These are phyloP conservation scores for Pholiota molesta DNA, from an alignment of 768 basidiomycete genomes.

Conservation along the genomic window DNA sequence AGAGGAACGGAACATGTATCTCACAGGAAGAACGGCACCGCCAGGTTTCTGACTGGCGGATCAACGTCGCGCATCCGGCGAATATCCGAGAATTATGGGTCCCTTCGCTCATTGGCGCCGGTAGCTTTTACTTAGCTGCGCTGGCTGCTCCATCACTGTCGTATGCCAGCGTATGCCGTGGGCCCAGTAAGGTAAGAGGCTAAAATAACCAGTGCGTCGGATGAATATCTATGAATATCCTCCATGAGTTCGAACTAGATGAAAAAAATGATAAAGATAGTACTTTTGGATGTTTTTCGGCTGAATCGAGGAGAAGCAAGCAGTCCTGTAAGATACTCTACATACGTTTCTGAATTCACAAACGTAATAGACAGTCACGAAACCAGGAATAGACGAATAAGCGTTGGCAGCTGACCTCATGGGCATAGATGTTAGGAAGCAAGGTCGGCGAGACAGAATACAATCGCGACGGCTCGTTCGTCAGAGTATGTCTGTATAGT, in stretches of 20 bases:
- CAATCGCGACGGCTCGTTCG: no score
- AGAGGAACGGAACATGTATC: neutral
- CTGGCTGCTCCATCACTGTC: neutral
- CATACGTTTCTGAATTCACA: neutral
- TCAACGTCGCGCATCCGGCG: conserved; percentile 15
- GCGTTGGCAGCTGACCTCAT: conserved; percentile 4
- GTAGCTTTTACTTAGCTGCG: neutral
- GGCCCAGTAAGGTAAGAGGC: neutral
- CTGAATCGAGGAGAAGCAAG: conserved; percentile 3
- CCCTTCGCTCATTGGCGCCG: neutral
- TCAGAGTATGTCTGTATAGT: no score
- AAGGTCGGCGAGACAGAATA: neutral
- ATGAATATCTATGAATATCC: neutral
- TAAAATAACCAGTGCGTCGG: neutral
- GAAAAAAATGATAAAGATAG: neutral
- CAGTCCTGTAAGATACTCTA: neutral
- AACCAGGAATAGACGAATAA: conserved; percentile 17
- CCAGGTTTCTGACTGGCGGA: neutral
- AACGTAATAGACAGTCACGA: neutral
- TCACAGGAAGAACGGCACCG: neutral
- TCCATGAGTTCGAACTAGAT: neutral
- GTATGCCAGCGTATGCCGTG: neutral
- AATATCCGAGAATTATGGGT: conserved; percentile 23
- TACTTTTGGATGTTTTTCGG: conserved; percentile 13
- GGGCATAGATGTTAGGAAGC: neutral